These are phyloP conservation scores for Abrus precatorius DNA, from an alignment of 306 rosid genomes.

Conservation along the genomic window DNA sequence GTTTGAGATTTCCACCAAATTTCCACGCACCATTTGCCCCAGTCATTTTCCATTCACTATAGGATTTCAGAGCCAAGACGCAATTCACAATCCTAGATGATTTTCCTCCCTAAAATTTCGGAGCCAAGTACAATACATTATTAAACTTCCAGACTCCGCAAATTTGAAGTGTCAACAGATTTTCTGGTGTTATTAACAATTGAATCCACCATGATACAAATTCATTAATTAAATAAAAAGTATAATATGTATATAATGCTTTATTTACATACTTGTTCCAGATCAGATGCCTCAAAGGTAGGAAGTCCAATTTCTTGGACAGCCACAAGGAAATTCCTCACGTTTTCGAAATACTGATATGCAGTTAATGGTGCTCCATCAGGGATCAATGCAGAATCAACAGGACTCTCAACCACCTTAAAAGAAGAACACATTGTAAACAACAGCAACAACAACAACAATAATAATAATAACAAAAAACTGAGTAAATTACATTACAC, in stretches of 20 bases:
- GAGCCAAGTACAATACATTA: conserved; percentile 1
- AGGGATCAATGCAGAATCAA: conserved; percentile 81
- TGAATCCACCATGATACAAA: conserved; percentile 33
- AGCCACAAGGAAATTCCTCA: conserved; percentile 92
- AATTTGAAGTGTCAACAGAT: not conserved
- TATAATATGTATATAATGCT: conserved; percentile 23
- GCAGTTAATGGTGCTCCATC: conserved; percentile 96
- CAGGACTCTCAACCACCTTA: conserved; percentile 96
- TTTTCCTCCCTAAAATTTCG: conserved; percentile 79
- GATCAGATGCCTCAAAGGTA: conserved; percentile 97
- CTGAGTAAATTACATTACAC: conserved; percentile 7
- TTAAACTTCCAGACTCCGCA: not conserved
- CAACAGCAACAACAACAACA: not conserved
- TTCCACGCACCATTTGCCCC: conserved; percentile 91
- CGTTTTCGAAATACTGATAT: conserved; percentile 94
- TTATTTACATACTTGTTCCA: conserved; percentile 80
- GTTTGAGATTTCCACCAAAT: conserved; percentile 87
- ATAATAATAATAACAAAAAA: not conserved
- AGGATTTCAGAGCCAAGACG: conserved; percentile 87
- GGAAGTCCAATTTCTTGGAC: conserved; percentile 91
- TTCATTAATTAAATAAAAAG: not conserved
- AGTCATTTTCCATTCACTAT: conserved; percentile 78
- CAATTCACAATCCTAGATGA: conserved; percentile 85
- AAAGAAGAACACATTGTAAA: conserved; percentile 41
- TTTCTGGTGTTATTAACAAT: not conserved